These are phyloP conservation scores for Jaltomata sinuosa DNA, from an alignment of 257 asterid species.

Conservation along the genomic window DNA sequence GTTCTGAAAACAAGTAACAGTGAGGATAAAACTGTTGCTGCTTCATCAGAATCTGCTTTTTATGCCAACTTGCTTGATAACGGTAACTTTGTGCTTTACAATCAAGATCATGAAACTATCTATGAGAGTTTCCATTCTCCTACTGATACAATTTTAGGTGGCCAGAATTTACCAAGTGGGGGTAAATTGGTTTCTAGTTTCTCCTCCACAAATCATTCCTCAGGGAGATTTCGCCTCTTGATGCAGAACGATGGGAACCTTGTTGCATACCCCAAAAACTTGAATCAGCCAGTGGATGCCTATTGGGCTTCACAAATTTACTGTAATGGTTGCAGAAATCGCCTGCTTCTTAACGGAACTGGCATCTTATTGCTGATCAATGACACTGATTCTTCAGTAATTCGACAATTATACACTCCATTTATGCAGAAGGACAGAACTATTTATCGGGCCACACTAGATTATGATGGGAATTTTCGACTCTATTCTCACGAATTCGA, in stretches of 20 bases:
- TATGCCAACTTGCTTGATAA: constrained; percentile 12
- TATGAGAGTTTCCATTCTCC: constrained; percentile 8
- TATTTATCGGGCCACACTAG: constrained; percentile 5
- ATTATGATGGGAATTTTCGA: constrained; percentile 14
- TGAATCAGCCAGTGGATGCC: background rate
- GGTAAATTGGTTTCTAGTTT: constrained; percentile 3
- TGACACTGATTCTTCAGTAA: background rate
- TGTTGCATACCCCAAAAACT: constrained; percentile 11
- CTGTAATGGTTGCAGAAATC: background rate
- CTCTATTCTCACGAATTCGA: constrained; percentile 7
- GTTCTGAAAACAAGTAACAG: background rate
- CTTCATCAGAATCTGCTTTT: background rate
- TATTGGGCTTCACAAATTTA: background rate
- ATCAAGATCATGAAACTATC: background rate
- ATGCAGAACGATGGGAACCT: constrained; percentile 21
- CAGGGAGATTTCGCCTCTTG: constrained; percentile 11
- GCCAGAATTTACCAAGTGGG: constrained; percentile 4
- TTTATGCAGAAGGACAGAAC: background rate
- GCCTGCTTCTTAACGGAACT: background rate
- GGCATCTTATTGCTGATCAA: constrained; percentile 2
- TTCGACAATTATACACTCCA: background rate
- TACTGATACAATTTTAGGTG: constrained; percentile 16
- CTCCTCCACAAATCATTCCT: background rate
- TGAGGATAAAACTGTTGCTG: background rate
- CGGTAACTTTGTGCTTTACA: constrained; percentile 15